These are phyloP conservation scores for Friedmanniomyces simplex DNA, from an alignment of 495 filamentous ascomycete species.

Conservation along the genomic window DNA sequence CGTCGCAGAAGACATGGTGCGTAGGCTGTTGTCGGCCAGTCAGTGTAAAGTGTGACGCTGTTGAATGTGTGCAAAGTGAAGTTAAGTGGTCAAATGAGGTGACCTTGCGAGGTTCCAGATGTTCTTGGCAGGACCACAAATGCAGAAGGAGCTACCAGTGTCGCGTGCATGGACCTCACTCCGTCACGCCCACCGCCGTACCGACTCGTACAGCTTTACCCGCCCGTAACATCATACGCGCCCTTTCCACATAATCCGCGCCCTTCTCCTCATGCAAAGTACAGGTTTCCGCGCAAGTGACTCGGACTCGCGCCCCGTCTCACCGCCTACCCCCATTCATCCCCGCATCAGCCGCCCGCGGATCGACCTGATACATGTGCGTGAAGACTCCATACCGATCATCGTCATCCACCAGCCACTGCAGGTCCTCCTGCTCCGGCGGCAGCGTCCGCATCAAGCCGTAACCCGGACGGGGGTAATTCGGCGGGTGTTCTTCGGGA, in stretches of 20 bases:
- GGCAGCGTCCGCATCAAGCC: slow-evolving; percentile 30
- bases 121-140: too few relatives aligned
- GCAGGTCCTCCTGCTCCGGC: slow-evolving; percentile 30
- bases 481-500: slow-evolving; percentile 29
- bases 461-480: slow-evolving; percentile 31
- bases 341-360: slow-evolving; percentile 1
- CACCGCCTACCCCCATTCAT: background rate
- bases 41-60: too few relatives aligned
- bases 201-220: background rate
- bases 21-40: too few relatives aligned
- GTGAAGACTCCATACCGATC: slow-evolving; percentile 33
- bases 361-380: slow-evolving; percentile 25
- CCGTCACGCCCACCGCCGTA: background rate
- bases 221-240: background rate
- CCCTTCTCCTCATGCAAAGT: too few relatives aligned
- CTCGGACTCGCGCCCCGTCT: background rate
- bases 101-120: too few relatives aligned
- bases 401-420: slow-evolving; percentile 31
- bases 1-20: background rate
- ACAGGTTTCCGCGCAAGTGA: background rate
- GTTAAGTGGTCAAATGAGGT: too few relatives aligned
- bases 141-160: background rate
- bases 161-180: background rate
- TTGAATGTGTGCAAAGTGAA: too few relatives aligned
- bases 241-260: too few relatives aligned